Evolutionary conservation across 305 asterid species (phyloP), one percentile per base, ranked within the genome.

Genomic region (Fraxinus sp.): DNA sequence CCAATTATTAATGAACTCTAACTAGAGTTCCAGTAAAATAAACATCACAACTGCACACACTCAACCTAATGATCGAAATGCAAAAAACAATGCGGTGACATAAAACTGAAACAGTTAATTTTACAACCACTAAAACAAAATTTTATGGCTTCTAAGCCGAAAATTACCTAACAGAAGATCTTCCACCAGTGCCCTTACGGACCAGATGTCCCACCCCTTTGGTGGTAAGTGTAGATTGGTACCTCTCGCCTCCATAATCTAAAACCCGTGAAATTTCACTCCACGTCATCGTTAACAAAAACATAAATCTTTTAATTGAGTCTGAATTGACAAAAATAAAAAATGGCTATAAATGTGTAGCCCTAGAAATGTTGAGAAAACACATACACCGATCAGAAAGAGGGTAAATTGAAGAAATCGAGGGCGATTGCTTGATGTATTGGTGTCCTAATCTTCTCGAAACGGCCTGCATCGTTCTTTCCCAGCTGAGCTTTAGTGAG

Each of bases 131-230:
- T 52, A 68, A 43, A 18, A 33, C 39, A 33, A 79, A 83, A 78
- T 59, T 13, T 11, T 79, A 84, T 87, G 85, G 86, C 28, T 82
- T 37, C 59, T 41, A 79, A 59, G 70, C 64, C 7, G 43, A 52
- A 83, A 75, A 66, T 75, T 79, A 96, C 99, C 99, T 96, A 75
- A 96, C 98, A 37, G 99, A 96, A 70, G 98, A 96, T 89, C 99
- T 91, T 77, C 98, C 99, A 46, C 98, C 98, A 72, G 99, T 96
- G 46, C 99, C 99, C 92, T 95, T 95, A 73, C 98, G 97, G 77
- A 90, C 90, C 77, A 95, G 88, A 87, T 92, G 97, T 37, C 99
- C 98, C 80, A 88, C 89, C 77, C 97, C 98, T 86, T 89, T 87
- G 85, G 98, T 87, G 84, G 97, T 84, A 82, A 96, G 88, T 74